Evolutionary conservation across 257 asterid genomes (phyloP).

Genomic region (Linaria vulgaris): DNA sequence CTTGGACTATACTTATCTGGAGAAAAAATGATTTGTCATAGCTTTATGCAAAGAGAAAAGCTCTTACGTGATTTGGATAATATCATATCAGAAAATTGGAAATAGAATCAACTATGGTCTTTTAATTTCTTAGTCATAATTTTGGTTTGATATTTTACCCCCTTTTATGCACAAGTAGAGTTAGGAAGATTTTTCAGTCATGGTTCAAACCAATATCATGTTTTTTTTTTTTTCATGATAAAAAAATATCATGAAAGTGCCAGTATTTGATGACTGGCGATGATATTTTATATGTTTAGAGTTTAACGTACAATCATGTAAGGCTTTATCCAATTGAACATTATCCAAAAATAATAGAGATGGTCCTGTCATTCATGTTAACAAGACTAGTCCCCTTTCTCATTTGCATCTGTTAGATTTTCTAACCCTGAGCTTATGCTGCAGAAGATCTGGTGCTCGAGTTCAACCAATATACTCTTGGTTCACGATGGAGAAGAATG

Average conservation of each 20-base stretch:
- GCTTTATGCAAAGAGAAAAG: neutral
- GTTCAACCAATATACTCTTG: slow-evolving; percentile 78
- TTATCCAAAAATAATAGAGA: neutral
- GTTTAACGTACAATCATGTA: neutral
- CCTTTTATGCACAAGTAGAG: no score
- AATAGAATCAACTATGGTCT: neutral
- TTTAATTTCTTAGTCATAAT: no score
- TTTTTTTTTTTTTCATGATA: no score
- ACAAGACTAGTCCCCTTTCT: neutral
- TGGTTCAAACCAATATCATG: no score
- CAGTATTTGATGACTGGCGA: slow-evolving; percentile 2
- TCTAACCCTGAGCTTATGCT: slow-evolving; percentile 25
- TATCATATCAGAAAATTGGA: neutral
- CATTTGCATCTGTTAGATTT: neutral
- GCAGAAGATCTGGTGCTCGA: slow-evolving; percentile 66
- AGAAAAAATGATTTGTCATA: neutral
- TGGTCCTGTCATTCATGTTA: neutral
- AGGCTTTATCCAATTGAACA: no score
- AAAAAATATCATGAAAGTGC: no score
- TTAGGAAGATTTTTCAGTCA: neutral
- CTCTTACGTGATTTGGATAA: neutral
- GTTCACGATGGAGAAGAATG: slow-evolving; percentile 79
- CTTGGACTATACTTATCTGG: neutral
- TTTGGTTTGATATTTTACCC: no score
- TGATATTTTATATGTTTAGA: slow-evolving; percentile 14